A percentile compares a stretch with the other conserved stretches of the same genome.
phyloP scores from a whole-genome alignment of 106 monocot species.

The Allium sativum region DNA sequence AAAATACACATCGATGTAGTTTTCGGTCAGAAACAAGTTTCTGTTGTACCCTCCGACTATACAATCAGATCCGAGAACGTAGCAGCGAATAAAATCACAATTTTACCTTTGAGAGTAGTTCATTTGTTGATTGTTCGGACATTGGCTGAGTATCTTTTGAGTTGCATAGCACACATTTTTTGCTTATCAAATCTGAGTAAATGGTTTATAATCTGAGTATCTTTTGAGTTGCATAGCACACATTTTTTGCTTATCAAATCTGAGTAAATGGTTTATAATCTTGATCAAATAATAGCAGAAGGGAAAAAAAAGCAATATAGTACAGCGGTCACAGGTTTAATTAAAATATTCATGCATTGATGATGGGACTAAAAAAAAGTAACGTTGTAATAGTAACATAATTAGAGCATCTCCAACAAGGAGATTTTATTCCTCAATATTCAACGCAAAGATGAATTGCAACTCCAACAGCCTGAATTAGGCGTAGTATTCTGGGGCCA shows the following conservation, averaged over 20 bases:
- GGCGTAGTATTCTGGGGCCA: no score
- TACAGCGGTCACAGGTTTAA: background rate
- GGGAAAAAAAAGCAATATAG: background rate
- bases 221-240: no score
- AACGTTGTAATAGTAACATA: background rate
- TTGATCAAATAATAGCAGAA: background rate
- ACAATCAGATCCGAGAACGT: background rate
- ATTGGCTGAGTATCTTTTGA: constrained; percentile 68
- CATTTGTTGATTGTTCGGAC: constrained; percentile 60
- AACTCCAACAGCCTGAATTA: no score
- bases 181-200: constrained; percentile 49
- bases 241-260: no score
- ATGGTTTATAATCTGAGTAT: no score
- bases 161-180: constrained; percentile 73
- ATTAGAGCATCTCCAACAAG: no score
- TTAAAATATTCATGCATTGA: background rate
- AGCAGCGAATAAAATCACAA: background rate
- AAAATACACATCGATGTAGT: no score
- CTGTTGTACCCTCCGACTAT: no score
- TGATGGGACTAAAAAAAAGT: background rate
- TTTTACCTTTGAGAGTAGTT: constrained; percentile 54
- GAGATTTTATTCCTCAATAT: no score
- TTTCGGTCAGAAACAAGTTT: no score
- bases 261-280: background rate
- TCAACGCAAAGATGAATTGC: no score